Conservation (phyloP, 2,329 filamentous ascomycete genomes). For the Stagonosporopsis chrysanthemi region DNA sequence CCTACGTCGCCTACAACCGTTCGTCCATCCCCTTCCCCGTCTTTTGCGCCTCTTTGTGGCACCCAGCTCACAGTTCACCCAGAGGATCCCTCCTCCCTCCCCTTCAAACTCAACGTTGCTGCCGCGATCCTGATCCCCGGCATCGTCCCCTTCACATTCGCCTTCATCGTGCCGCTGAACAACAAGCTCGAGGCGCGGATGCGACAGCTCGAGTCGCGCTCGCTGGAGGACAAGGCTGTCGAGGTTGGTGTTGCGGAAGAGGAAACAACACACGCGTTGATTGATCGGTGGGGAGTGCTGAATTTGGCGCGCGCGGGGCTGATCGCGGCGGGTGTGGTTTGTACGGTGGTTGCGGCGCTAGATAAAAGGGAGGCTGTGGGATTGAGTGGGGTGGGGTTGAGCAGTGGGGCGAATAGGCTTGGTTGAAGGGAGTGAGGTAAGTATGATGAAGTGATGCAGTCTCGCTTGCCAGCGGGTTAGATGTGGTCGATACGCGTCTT, state of each 20-base stretch:
- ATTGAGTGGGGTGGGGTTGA: conserved; percentile 31
- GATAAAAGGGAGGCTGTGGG: conserved; percentile 35
- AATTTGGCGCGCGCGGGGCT: conserved; percentile 57
- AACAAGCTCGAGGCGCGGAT: conserved; percentile 57
- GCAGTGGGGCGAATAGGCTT: conserved; percentile 20
- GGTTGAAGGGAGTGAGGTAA: conserved; percentile 1
- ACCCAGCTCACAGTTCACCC: conserved; percentile 10
- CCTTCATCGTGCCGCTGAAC: conserved; percentile 59
- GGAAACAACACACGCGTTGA: conserved; percentile 59
- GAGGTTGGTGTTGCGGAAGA: conserved; percentile 51
- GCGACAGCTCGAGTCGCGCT: conserved; percentile 48
- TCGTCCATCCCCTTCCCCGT: not conserved
- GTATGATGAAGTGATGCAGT: too few relatives aligned
- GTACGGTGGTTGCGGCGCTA: conserved; percentile 37
- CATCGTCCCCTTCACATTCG: conserved; percentile 62
- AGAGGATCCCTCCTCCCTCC: conserved; percentile 40
- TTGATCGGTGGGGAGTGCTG: conserved; percentile 64
- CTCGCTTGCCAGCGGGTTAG: too few relatives aligned
- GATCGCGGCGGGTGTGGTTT: conserved; percentile 36
- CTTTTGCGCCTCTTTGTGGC: not conserved
- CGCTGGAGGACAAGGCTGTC: conserved; percentile 42
- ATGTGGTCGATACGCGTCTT: too few relatives aligned
- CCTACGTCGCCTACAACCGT: conserved; percentile 58
- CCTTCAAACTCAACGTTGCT: conserved; percentile 55
- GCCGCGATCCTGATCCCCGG: conserved; percentile 57